Percentiles rank a stretch among this genome's conserved stretches.
Conservation (phyloP, 2,329 filamentous ascomycete species). For the Shiraia bambusicola region DNA sequence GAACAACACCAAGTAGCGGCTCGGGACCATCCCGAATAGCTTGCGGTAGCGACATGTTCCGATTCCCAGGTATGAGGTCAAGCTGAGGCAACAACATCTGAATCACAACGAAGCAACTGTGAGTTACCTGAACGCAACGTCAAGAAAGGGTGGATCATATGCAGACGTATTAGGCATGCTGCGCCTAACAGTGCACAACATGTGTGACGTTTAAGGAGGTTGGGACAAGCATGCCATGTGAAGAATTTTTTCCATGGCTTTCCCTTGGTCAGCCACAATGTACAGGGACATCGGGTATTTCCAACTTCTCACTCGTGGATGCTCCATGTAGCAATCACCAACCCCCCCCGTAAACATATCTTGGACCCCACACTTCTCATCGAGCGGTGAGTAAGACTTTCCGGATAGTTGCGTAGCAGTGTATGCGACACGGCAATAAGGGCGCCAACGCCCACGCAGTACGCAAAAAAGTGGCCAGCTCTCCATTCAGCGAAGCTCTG, state of each 20-base stretch:
- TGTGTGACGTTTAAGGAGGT: conserved; percentile 26
- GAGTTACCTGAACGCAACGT: conserved; percentile 11
- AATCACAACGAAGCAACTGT: conserved; percentile 17
- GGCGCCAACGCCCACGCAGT: conserved; percentile 34
- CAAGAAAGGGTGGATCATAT: conserved; percentile 10
- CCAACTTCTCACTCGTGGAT: conserved; percentile 1
- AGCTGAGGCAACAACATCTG: conserved; percentile 29
- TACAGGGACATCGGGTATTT: conserved; percentile 8
- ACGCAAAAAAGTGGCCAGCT: conserved; percentile 29
- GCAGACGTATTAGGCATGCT: conserved; percentile 15
- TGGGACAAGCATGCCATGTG: conserved; percentile 23
- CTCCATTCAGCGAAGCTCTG: conserved; percentile 27
- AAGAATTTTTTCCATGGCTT: conserved; percentile 12
- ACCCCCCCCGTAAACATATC: conserved; percentile 10
- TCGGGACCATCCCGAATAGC: conserved; percentile 13
- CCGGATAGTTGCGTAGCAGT: conserved; percentile 26
- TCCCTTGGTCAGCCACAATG: conserved; percentile 13
- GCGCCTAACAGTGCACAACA: conserved; percentile 29
- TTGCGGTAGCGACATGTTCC: conserved; percentile 26
- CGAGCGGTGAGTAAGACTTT: conserved; percentile 23
- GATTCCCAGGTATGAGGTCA: conserved; percentile 36
- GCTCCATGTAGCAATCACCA: conserved; percentile 8
- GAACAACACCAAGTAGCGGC: conserved; percentile 9
- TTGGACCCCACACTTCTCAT: conserved; percentile 19
- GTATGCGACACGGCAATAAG: conserved; percentile 32